Evolutionary conservation across 2,329 filamentous ascomycete genomes (phyloP), one percentile per base, ranked within the genome.

Genomic region (Juglanconis juglandina): DNA sequence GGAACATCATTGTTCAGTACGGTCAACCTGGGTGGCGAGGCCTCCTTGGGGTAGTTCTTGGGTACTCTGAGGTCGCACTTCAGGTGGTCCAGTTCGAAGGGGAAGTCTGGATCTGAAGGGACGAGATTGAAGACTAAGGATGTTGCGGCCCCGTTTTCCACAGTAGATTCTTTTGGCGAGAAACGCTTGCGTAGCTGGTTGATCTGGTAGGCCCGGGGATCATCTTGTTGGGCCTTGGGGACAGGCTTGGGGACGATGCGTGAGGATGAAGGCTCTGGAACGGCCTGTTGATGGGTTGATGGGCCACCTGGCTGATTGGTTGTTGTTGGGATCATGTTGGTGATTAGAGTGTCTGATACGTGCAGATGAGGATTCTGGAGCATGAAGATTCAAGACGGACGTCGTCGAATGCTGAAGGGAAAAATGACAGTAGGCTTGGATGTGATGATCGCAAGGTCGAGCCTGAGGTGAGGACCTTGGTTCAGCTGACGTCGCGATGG

Each of bases 81-180:
- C 37, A 95, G 77, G 44, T 82, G 77, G 33, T 86, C 81, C 69
- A 94, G 77, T 63, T 92, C 89, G 72, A 91, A 94, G 1, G 91
- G 89, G 68, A 95, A 94, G 69, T 95, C 91, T 0, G 91, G 91
- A 70, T 95, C 91, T 5, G 90, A 92, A 5, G 91, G 91, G 11
- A 75, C 76, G 63, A 95, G 75, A 55, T 79, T 84, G 72, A 94
- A 90, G 9, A 78, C 74, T 44, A 93, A 73, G 14, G 82, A 79
- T 0, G 83, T 85, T 3, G 78, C 56, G 17, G 58, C 79, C 53
- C 82, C 80, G 62, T 81, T 73, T 6, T 72, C 69, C 3, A 77
- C 68, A 13, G 68, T 74, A 10, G 75, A 73, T 62, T 82, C 77
- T 53, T 73, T 75, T 6, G 81, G 77, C 1, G 76, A 78, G 72